Conservation (phyloP, 2,329 filamentous ascomycete genomes). For the Dendryphion nanum region DNA sequence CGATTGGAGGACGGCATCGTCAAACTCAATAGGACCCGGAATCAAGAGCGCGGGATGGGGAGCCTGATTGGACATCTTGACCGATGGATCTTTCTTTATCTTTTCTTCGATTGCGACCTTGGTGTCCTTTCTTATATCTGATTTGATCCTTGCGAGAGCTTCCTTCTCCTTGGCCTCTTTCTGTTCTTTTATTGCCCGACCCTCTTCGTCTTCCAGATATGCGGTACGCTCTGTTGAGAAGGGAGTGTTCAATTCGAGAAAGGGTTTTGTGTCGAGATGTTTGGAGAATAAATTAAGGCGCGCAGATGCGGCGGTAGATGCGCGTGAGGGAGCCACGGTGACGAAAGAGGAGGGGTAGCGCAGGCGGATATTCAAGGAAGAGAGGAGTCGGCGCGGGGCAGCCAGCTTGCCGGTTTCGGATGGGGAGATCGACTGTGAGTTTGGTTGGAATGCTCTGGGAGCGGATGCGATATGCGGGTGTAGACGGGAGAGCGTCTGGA, state of each 20-base stretch:
- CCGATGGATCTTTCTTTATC: conserved; percentile 4
- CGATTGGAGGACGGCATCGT: conserved; percentile 90
- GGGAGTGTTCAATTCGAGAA: conserved; percentile 61
- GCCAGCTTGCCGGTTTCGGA: conserved; percentile 36
- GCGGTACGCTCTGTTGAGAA: conserved; percentile 60
- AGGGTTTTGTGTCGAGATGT: conserved; percentile 57
- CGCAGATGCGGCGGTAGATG: conserved; percentile 34
- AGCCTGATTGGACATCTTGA: conserved; percentile 58
- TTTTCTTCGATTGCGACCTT: conserved; percentile 5
- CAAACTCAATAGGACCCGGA: conserved; percentile 95
- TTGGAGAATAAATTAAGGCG: conserved; percentile 60
- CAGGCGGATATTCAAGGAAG: conserved; percentile 24
- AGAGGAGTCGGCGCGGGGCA: conserved; percentile 25
- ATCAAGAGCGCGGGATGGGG: conserved; percentile 79
- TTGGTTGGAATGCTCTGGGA: no score
- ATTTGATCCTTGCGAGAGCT: conserved; percentile 6
- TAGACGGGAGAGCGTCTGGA: no score
- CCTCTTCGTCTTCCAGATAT: conserved; percentile 54
- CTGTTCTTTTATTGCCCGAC: conserved; percentile 25
- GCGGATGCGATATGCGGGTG: conserved; percentile 3
- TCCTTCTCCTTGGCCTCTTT: conserved; percentile 6
- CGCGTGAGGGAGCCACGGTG: conserved; percentile 31
- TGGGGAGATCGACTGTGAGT: conserved; percentile 8
- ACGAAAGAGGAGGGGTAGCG: conserved; percentile 26
- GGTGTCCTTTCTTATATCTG: conserved; percentile 1